phyloP scores from a whole-genome alignment of 2,329 filamentous ascomycete genomes.

The Mycosphaerelloides madeirae region DNA sequence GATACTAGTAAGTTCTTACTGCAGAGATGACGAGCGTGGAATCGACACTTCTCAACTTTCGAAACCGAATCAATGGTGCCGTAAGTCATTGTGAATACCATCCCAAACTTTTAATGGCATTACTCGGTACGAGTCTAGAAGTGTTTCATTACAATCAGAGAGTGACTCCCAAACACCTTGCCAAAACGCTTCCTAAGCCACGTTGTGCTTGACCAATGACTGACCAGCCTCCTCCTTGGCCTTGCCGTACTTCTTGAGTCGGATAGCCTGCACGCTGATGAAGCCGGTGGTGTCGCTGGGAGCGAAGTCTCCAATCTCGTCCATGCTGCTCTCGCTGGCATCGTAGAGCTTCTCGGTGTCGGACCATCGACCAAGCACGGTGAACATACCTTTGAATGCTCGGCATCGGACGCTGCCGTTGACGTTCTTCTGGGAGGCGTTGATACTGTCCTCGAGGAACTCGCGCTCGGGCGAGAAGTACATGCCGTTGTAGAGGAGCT shows the following conservation, averaged over 20 bases:
- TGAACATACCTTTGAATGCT: constrained; percentile 63
- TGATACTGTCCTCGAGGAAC: constrained; percentile 63
- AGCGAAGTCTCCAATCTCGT: constrained; percentile 64
- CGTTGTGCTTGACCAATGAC: constrained; percentile 27
- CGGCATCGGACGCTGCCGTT: constrained; percentile 59
- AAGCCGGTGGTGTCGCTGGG: constrained; percentile 64
- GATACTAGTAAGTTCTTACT: too few relatives aligned
- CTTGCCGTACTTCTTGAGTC: constrained; percentile 42
- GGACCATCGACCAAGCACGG: constrained; percentile 54
- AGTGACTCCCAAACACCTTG: background rate
- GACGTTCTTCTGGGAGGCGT: constrained; percentile 56
- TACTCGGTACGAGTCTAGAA: too few relatives aligned
- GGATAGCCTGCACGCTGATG: constrained; percentile 65
- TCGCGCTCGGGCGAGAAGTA: constrained; percentile 69
- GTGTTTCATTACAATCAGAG: too few relatives aligned
- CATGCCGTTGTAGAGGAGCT: constrained; percentile 57
- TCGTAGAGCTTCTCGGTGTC: constrained; percentile 68
- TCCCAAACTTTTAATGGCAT: too few relatives aligned
- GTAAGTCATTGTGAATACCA: too few relatives aligned
- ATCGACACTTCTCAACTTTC: too few relatives aligned
- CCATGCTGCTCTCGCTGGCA: constrained; percentile 63
- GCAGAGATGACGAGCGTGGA: too few relatives aligned
- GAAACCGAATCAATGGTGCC: too few relatives aligned
- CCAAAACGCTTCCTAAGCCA: background rate
- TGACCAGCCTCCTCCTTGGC: constrained; percentile 35